phyloP scores from a whole-genome alignment of 306 rosid species.

The Canavalia ensiformis region DNA sequence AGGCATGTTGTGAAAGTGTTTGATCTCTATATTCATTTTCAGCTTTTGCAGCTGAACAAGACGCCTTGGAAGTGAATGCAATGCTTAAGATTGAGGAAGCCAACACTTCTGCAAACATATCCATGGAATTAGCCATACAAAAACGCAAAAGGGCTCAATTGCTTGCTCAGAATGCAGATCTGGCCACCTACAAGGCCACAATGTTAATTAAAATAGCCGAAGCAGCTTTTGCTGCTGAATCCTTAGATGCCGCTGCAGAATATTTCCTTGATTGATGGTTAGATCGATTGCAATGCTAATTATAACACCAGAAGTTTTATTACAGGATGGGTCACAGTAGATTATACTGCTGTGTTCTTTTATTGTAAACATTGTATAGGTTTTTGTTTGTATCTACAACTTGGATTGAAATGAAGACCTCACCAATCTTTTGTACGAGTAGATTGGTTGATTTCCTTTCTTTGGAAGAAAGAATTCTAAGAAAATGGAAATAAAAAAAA shows the following conservation, averaged over 20 bases:
- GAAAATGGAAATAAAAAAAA: neutral
- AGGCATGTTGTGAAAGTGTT: neutral
- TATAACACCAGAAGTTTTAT: slow-evolving; percentile 41
- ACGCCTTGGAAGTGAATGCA: slow-evolving; percentile 64
- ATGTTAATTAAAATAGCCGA: slow-evolving; percentile 78
- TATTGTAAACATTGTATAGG: slow-evolving; percentile 73
- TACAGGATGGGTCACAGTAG: slow-evolving; percentile 38
- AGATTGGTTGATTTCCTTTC: slow-evolving; percentile 47
- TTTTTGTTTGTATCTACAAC: slow-evolving; percentile 68
- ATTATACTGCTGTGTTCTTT: slow-evolving; percentile 33
- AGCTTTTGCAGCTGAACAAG: slow-evolving; percentile 73
- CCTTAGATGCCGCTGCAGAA: slow-evolving; percentile 57
- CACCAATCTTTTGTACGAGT: slow-evolving; percentile 57
- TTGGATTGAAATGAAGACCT: slow-evolving; percentile 63
- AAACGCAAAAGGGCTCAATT: slow-evolving; percentile 80
- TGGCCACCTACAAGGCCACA: slow-evolving; percentile 77
- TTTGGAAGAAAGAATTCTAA: slow-evolving; percentile 20
- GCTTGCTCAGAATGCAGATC: slow-evolving; percentile 83
- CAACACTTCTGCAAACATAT: slow-evolving; percentile 59
- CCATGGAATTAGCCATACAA: slow-evolving; percentile 63
- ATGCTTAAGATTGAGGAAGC: slow-evolving; percentile 64
- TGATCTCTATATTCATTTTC: slow-evolving; percentile 43
- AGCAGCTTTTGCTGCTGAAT: slow-evolving; percentile 65
- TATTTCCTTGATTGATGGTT: slow-evolving; percentile 71
- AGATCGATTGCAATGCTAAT: slow-evolving; percentile 46